phyloP scores from a whole-genome alignment of 192 early-diverging fungal species.

The Coemansia pectinata region DNA sequence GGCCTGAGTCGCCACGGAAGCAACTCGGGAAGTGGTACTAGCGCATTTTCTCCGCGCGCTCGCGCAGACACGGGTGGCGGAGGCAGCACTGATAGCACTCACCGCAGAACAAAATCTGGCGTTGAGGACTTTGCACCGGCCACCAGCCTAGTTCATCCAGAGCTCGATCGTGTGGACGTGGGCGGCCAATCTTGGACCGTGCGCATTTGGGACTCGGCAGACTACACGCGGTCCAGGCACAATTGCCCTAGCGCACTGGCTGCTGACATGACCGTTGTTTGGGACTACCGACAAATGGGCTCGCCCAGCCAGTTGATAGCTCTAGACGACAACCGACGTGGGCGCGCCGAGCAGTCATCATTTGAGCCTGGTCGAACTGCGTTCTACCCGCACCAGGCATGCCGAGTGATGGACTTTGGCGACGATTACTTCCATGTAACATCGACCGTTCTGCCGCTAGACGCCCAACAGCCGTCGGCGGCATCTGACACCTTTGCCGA shows the following conservation, averaged over 20 bases:
- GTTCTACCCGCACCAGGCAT: conserved; percentile 46
- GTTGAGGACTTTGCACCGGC: not conserved
- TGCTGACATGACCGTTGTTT: conserved; percentile 49
- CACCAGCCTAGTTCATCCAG: conserved; percentile 32
- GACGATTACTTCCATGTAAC: conserved; percentile 50
- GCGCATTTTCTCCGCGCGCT: not conserved
- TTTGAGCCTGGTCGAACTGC: conserved; percentile 4
- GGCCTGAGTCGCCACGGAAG: conserved; percentile 44
- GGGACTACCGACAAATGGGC: conserved; percentile 46
- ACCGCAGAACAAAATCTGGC: conserved; percentile 9
- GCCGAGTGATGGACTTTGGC: conserved; percentile 45
- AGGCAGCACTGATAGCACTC: conserved; percentile 9
- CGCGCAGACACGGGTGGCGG: conserved; percentile 11
- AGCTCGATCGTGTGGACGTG: conserved; percentile 54
- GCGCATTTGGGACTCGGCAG: conserved; percentile 46
- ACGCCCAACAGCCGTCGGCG: conserved; percentile 12
- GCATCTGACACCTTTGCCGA: conserved; percentile 44
- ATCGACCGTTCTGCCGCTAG: conserved; percentile 42
- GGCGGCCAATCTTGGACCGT: conserved; percentile 54
- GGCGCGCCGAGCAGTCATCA: not conserved
- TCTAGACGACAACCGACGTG: not conserved
- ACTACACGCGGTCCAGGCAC: conserved; percentile 34
- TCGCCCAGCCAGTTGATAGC: conserved; percentile 7
- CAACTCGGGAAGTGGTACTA: conserved; percentile 16
- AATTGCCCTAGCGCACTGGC: conserved; percentile 36